Percentiles rank a stretch among this genome's conserved stretches.
These are phyloP conservation scores for Kurtzmaniella fragi DNA, from an alignment of 805 yeast genomes.

Conservation along the genomic window DNA sequence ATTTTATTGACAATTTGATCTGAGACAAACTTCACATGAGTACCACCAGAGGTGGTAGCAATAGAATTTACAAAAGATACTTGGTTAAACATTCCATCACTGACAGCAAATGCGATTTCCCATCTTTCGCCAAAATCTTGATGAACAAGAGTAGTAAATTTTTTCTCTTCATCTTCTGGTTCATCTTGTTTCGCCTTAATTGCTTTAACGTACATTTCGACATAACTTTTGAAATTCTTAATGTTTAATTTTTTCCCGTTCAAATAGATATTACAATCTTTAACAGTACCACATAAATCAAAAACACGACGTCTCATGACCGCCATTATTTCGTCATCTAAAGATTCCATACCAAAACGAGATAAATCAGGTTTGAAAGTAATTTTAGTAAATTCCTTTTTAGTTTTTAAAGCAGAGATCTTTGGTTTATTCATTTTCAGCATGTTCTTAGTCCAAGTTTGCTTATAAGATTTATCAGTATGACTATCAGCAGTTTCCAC, in stretches of 20 bases:
- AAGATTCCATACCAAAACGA: constrained; percentile 76
- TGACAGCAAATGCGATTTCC: constrained; percentile 94
- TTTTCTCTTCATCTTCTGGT: constrained; percentile 29
- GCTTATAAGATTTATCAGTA: constrained; percentile 61
- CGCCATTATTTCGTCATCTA: constrained; percentile 79
- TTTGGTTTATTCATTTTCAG: constrained; percentile 67
- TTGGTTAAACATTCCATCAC: constrained; percentile 87
- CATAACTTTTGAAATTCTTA: constrained; percentile 76
- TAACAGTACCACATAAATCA: constrained; percentile 91
- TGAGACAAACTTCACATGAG: constrained; percentile 82
- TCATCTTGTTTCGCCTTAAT: constrained; percentile 42
- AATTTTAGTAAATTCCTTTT: constrained; percentile 78
- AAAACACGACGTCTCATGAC: constrained; percentile 90
- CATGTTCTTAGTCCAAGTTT: constrained; percentile 90
- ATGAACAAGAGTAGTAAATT: constrained; percentile 55
- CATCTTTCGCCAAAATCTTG: constrained; percentile 82
- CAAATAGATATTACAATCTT: constrained; percentile 70
- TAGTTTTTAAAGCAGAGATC: constrained; percentile 53
- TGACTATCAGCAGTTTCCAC: constrained; percentile 84
- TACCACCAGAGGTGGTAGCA: constrained; percentile 96
- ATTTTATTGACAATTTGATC: constrained; percentile 81
- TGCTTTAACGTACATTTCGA: constrained; percentile 83
- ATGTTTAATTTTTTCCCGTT: constrained; percentile 71
- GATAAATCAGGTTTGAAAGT: constrained; percentile 83
- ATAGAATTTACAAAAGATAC: constrained; percentile 96